Evolutionary conservation across 2,329 filamentous ascomycete species (phyloP), one percentile per base, ranked within the genome.

Genomic region (Sporothrix globosa): DNA sequence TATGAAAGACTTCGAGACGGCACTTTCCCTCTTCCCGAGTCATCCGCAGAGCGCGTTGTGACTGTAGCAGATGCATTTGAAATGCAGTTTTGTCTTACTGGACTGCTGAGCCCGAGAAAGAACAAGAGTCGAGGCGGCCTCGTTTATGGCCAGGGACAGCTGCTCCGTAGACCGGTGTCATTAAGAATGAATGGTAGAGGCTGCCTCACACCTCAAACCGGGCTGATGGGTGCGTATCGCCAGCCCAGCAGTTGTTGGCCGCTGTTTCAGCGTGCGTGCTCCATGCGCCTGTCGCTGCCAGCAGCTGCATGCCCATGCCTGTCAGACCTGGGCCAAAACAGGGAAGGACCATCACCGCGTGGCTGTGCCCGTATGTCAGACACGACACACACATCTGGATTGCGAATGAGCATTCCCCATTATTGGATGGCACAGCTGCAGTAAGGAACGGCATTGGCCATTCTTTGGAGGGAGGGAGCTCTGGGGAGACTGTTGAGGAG

Each of bases 311-410:
- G 3, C 17, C 46, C 50, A 19, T 24, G 27, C 17, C 44, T 46
- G 39, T 41, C 65, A 44, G 50, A 41, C 11, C 66, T 58, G 52
- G n/a, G 24, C 67, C 60, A 54, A 54, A 54, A 50, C 46, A 54
- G 21, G 41, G 61, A 67, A 53, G 48, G 65, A 48, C 11, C 65
- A 67, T 68, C 65, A 58, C 68, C 66, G 66, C 66, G 70, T 71
- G 70, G 70, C 70, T 71, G 70, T 71, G 70, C 41, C 7, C 44
- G 21, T 30, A n/a, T 13, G 19, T 21, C 27, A 24, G 48, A 41
- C 30, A 63, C 39, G 58, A 58, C 30, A 39, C 13, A 50, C 10
- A 27, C 39, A 63, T 63, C 21, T 39, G 39, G 58, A 30, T 46
- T n/a, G 39, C 58, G 58, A 39, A 63, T 27, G 58, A 39, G 19